Percentiles rank a stretch among this genome's conserved stretches.
Conservation (phyloP, 371 early-diverging fungal species). For the Mucor lusitanicus region DNA sequence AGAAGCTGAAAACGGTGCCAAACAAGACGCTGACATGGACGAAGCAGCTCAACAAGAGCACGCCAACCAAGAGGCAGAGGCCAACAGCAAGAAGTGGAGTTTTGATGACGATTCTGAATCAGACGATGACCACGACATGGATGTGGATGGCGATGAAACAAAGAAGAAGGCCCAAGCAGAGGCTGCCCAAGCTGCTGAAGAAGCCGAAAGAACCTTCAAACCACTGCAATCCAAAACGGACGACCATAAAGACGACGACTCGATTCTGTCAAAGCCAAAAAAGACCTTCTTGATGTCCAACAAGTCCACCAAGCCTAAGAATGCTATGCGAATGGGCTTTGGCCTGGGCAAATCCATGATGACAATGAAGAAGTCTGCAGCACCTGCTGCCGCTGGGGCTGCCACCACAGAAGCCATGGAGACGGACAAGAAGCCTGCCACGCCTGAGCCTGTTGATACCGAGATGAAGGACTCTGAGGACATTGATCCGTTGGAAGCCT, state of each 20-base stretch:
- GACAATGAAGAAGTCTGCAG: slow-evolving; percentile 15
- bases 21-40: slow-evolving; percentile 28
- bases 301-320: slow-evolving; percentile 29
- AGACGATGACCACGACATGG: slow-evolving; percentile 22
- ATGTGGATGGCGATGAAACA: slow-evolving; percentile 12
- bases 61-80: slow-evolving; percentile 2
- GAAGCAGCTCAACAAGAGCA: slow-evolving; percentile 14
- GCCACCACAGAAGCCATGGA: neutral
- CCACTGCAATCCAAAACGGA: slow-evolving; percentile 34
- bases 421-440: neutral
- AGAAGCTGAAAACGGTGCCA: slow-evolving; percentile 12
- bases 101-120: slow-evolving; percentile 26
- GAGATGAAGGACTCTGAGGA: slow-evolving; percentile 32
- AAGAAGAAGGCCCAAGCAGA: slow-evolving; percentile 11
- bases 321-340: slow-evolving; percentile 45
- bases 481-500: slow-evolving; percentile 81
- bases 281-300: slow-evolving; percentile 19
- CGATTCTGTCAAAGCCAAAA: slow-evolving; percentile 21
- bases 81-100: slow-evolving; percentile 29
- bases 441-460: slow-evolving; percentile 3
- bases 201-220: slow-evolving; percentile 34
- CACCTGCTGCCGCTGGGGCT: neutral
- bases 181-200: slow-evolving; percentile 6
- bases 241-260: slow-evolving; percentile 14
- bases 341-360: slow-evolving; percentile 26